Evolutionary conservation across 148 eudicot species (phyloP), one percentile per base, ranked within the genome.

Genomic region (Talinum fruticosum): DNA sequence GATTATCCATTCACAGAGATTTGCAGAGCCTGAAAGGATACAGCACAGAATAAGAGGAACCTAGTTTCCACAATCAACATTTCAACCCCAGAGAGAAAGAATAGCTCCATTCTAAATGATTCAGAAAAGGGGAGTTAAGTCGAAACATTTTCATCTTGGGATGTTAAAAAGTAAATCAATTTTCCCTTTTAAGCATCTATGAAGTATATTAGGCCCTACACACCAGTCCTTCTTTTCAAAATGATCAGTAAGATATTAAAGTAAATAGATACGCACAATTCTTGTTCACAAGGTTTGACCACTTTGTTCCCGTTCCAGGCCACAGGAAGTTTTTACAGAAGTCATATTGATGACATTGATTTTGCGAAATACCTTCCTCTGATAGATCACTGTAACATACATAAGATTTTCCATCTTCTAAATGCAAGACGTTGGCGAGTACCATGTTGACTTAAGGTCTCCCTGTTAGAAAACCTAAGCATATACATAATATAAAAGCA

Each of bases 1-100:
- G n/a, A 86, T 64, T 41, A 96, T 82, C 99, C 99, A 96, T 82
- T 93, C 98, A 82, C 79, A 84, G 54, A 92, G 86, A 71, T 83
- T 47, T 36, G 82, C 91, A 44, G 86, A 78, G 54, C 90, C 93
- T 90, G 73, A 73, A 78, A 19, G 32, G 23, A n/a, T n/a, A n/a
- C n/a, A n/a, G 2, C 10, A 28, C 29, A 72, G 3, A 12, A 38
- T 38, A 41, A 71, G 16, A 72, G 64, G 64, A 59, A 16, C 10
- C n/a, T 8, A 59, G 64, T 59, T 13, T 59, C 6, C 64, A 59
- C n/a, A 59, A 59, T 59, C 64, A 59, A 59, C 18, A 59, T n/a
- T n/a, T n/a, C 29, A n/a, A 5, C n/a, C n/a, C n/a, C n/a, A n/a
- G n/a, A n/a, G 41, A 15, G 54, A 14, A 15, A 71, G 32, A 44